These are phyloP conservation scores for Aspergillus neotritici DNA, from an alignment of 2,329 filamentous ascomycete species.

Conservation along the genomic window DNA sequence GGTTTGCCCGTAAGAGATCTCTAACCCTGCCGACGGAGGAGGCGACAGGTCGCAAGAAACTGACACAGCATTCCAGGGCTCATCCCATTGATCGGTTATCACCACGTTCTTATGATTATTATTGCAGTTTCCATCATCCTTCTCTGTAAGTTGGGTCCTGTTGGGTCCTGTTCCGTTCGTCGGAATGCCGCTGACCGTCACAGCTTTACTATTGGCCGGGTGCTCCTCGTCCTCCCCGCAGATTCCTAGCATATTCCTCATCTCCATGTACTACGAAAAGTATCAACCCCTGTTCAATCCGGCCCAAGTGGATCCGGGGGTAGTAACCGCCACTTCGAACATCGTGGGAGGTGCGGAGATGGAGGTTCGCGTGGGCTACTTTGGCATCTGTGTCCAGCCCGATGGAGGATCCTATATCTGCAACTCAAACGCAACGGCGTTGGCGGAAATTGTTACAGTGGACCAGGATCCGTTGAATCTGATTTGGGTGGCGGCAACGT, in stretches of 20 bases:
- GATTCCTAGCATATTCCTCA: conserved; percentile 93
- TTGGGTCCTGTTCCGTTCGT: not conserved
- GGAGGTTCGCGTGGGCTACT: conserved; percentile 92
- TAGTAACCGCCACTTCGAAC: conserved; percentile 77
- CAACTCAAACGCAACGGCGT: conserved; percentile 90
- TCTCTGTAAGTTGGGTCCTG: conserved; percentile 62
- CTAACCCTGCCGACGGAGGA: not conserved
- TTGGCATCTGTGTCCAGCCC: conserved; percentile 92
- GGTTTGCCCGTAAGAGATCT: conserved; percentile 32
- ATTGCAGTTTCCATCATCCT: conserved; percentile 92
- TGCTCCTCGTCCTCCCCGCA: conserved; percentile 94
- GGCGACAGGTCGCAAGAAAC: not conserved
- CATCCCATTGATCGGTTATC: conserved; percentile 61
- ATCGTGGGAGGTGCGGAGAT: conserved; percentile 80
- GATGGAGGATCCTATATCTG: conserved; percentile 89
- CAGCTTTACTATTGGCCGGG: conserved; percentile 85
- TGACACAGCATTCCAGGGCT: conserved; percentile 40
- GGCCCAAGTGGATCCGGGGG: conserved; percentile 83
- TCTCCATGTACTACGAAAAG: conserved; percentile 91
- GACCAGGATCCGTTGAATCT: conserved; percentile 95
- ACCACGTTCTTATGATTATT: conserved; percentile 93
- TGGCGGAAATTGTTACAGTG: conserved; percentile 81
- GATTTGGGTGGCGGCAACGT: conserved; percentile 93
- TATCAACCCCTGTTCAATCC: conserved; percentile 79
- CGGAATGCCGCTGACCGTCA: conserved; percentile 19